Evolutionary conservation across 2,329 filamentous ascomycete species (phyloP).

Genomic region (Sporothrix luriei): DNA sequence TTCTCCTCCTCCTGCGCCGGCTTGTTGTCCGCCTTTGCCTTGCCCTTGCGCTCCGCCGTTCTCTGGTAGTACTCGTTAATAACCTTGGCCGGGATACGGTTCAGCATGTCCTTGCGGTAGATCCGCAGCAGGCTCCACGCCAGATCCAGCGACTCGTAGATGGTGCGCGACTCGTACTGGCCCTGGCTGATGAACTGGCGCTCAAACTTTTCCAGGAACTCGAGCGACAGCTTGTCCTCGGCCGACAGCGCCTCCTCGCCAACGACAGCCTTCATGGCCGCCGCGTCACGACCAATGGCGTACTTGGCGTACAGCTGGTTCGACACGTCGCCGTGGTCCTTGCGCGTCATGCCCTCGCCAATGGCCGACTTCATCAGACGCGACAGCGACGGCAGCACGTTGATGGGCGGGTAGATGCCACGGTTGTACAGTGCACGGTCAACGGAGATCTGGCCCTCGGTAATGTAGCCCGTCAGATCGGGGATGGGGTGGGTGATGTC

Average conservation of each 20-base stretch:
- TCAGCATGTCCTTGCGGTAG: constrained; percentile 96
- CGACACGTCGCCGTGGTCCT: constrained; percentile 96
- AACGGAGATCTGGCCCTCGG: constrained; percentile 97
- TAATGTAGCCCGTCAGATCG: constrained; percentile 98
- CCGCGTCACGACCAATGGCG: constrained; percentile 96
- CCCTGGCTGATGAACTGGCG: constrained; percentile 91
- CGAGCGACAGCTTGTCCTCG: constrained; percentile 97
- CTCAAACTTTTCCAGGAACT: constrained; percentile 99
- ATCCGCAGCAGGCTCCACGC: constrained; percentile 96
- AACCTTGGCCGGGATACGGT: constrained; percentile 84
- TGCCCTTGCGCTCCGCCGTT: constrained; percentile 63
- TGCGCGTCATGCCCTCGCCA: constrained; percentile 92
- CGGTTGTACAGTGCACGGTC: constrained; percentile 94
- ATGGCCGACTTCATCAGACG: constrained; percentile 99
- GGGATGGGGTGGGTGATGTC: constrained; percentile 99
- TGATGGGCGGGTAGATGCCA: constrained; percentile 97
- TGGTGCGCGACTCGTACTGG: constrained; percentile 85
- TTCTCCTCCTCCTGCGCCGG: constrained; percentile 44
- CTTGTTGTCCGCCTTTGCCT: constrained; percentile 56
- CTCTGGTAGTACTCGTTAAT: constrained; percentile 82
- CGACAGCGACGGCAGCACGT: constrained; percentile 94
- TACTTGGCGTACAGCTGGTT: constrained; percentile 99
- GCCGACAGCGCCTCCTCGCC: constrained; percentile 94
- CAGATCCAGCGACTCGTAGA: constrained; percentile 91
- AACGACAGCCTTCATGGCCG: constrained; percentile 98